phyloP scores from a whole-genome alignment of 202 grass and related monocot species.

The Panicum virgatum region DNA sequence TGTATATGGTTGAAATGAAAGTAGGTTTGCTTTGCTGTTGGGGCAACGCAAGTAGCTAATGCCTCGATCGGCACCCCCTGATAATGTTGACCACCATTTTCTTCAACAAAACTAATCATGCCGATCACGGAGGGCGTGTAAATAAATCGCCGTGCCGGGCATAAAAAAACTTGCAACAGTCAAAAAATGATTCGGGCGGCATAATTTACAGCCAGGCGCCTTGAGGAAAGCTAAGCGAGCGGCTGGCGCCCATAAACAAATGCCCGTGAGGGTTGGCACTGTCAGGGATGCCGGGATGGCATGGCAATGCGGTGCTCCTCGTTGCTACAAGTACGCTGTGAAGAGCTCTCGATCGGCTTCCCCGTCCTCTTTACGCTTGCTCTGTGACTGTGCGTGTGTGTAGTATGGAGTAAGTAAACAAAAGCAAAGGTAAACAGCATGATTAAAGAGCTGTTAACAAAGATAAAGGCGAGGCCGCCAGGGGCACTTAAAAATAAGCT shows the following conservation, averaged over 20 bases:
- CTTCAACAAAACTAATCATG: constrained; percentile 63
- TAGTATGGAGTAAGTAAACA: constrained; percentile 42
- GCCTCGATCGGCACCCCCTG: constrained; percentile 51
- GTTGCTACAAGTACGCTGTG: neutral
- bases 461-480: constrained; percentile 44
- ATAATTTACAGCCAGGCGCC: constrained; percentile 57
- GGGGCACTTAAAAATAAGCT: constrained; percentile 39
- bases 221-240: constrained; percentile 60
- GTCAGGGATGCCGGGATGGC: constrained; percentile 54
- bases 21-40: constrained; percentile 46
- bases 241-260: constrained; percentile 45
- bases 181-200: constrained; percentile 59
- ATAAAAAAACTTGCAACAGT: constrained; percentile 54
- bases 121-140: constrained; percentile 58
- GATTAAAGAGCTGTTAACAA: constrained; percentile 70
- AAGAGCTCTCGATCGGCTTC: constrained; percentile 7
- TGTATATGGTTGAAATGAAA: constrained; percentile 28
- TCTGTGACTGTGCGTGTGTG: neutral
- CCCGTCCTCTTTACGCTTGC: constrained; percentile 49
- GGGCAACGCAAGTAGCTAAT: constrained; percentile 7
- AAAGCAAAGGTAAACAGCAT: constrained; percentile 73
- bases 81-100: constrained; percentile 60
- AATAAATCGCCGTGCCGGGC: constrained; percentile 60
- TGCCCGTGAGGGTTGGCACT: constrained; percentile 53
- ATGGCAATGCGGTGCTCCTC: neutral